Evolutionary conservation across 371 early-diverging fungal genomes (phyloP), one percentile per base, ranked within the genome.

Genomic region (Chytridiales sp.): DNA sequence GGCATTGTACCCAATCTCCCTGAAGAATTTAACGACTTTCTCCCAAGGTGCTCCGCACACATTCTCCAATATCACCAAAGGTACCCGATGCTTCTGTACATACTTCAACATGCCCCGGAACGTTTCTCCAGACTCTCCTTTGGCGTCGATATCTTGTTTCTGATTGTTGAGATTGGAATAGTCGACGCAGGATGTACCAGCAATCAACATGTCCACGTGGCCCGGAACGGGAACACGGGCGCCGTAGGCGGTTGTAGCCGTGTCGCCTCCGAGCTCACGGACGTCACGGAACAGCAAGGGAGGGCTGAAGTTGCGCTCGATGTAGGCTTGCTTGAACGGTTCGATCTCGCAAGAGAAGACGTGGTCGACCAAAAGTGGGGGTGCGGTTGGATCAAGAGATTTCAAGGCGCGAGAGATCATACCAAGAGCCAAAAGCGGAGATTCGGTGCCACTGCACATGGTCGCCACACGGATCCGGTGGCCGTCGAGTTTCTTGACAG

Each of bases 321-420:
- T 74, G 48, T 74, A 74, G 13, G 74, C 74, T 51, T 74, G 74
- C 64, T 74, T 74, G 61, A 69, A 74, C 1, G 74, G 70, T 34
- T 74, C 74, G 41, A 74, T 74, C 44, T 74, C 74, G 54, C 74
- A 74, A 32, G 58, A 56, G 56, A 74, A 74, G 9, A 74, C 74
- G 54, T 69, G 70, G 27, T 74, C 62, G 35, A 67, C 47, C 34
- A 29, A 19, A 3, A 63, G 49, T n/a, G n/a, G n/a, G n/a, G n/a
- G n/a, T 4, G 42, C 42, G 32, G 41, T 19, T 8, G 52, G 35
- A 35, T 62, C 34, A 8, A 61, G 59, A 8, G 59, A 53, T 15
- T 52, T 53, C 24, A 70, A 22, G 1, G 68, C 64, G 1, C 68
- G 51, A 1, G 59, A 47, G 31, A 74, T 62, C 29, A 66, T 30